Evolutionary conservation across 116 monocot genomes (phyloP).

Genomic region (Trichopus zeylanicus): DNA sequence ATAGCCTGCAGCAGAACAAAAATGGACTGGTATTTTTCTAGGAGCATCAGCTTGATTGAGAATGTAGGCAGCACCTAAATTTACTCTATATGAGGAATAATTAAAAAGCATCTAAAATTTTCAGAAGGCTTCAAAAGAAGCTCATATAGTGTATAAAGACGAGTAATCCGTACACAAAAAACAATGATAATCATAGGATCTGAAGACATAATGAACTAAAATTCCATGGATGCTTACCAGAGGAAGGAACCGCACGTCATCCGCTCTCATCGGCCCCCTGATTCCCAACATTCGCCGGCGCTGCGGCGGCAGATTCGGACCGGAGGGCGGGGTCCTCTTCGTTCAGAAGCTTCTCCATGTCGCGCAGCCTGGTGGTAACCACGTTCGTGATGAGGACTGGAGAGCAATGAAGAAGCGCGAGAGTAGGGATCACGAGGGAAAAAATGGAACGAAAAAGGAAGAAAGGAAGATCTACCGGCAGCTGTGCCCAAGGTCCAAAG

Average conservation of each 20-base stretch:
- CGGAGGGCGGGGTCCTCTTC: constrained; percentile 22
- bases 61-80: no score
- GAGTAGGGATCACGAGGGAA: background rate
- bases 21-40: no score
- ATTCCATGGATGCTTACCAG: no score
- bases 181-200: background rate
- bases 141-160: no score
- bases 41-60: no score
- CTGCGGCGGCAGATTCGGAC: background rate
- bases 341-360: constrained; percentile 56
- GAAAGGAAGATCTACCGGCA: constrained; percentile 26
- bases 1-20: no score
- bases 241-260: background rate
- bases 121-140: no score
- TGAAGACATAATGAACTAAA: background rate
- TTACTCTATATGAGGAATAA: no score
- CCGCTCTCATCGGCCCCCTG: background rate
- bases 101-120: no score
- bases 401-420: background rate
- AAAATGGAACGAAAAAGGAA: background rate
- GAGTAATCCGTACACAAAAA: background rate
- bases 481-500: constrained; percentile 82
- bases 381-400: constrained; percentile 60
- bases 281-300: constrained; percentile 1
- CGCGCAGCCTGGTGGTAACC: constrained; percentile 42